Evolutionary conservation across 2,329 filamentous ascomycete genomes (phyloP), one percentile per base, ranked within the genome.

Genomic region (Xylariaceae sp.): DNA sequence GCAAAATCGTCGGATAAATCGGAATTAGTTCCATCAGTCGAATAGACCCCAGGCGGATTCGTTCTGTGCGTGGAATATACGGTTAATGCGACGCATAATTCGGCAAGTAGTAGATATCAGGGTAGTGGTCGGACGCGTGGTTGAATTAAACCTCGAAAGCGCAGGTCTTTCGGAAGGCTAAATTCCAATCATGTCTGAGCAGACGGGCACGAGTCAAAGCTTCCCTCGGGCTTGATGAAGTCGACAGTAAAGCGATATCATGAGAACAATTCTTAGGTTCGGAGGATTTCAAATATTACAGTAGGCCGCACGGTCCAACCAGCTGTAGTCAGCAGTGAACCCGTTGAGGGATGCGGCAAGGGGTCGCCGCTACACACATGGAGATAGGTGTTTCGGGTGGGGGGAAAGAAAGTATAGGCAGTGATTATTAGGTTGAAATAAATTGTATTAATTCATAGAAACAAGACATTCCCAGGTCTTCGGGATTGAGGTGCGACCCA

Each of bases 361-460:
- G 31, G 29, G 36, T n/a, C 40, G 42, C 37, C 34, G 36, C 13
- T 30, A 32, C 31, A 38, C 21, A 31, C 30, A 24, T 38, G n/a
- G 24, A 45, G 33, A 47, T 40, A 41, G 38, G 38, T 38, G 42
- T n/a, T n/a, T n/a, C n/a, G n/a, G n/a, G n/a, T n/a, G n/a, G n/a
- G 32, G 38, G 34, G 19, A 33, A 13, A 27, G 23, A 28, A 32
- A 11, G 11, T 6, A 7, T 24, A 24, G 6, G 21, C 21, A 11
- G 21, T 11, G 21, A 24, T 24, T 17, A 11, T n/a, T 8, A 27
- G 31, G 14, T 19, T 23, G 17, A 21, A 12, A 9, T 29, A 23
- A n/a, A n/a, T n/a, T n/a, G n/a, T n/a, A n/a, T n/a, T n/a, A n/a
- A n/a, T n/a, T n/a, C n/a, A n/a, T n/a, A n/a, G n/a, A n/a, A n/a